phyloP scores from a whole-genome alignment of 2,329 filamentous ascomycete genomes.

The Xylariaceae sp. region DNA sequence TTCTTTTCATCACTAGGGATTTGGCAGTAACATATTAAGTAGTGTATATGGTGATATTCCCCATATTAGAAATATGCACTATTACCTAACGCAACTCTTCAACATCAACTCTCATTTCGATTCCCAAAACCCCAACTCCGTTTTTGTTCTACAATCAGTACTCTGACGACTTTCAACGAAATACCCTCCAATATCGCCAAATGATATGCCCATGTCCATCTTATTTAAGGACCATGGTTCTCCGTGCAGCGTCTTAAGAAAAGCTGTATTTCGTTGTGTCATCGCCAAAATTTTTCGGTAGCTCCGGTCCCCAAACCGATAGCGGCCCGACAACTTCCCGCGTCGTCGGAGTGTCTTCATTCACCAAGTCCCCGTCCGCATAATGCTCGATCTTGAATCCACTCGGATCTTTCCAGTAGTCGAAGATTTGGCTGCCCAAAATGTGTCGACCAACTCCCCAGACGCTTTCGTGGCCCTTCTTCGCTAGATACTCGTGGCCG shows the following conservation, averaged over 20 bases:
- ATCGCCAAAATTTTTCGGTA: slow-evolving; percentile 29
- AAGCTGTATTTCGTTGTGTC: slow-evolving; percentile 22
- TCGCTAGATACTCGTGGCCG: slow-evolving; percentile 61
- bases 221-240: too few relatives aligned
- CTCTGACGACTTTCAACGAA: too few relatives aligned
- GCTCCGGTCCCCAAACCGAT: slow-evolving; percentile 32
- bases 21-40: too few relatives aligned
- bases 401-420: slow-evolving; percentile 41
- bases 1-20: too few relatives aligned
- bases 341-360: slow-evolving; percentile 49
- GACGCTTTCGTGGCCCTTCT: slow-evolving; percentile 57
- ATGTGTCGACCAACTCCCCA: slow-evolving; percentile 67
- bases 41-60: too few relatives aligned
- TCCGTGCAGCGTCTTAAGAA: not conserved
- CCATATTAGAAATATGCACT: too few relatives aligned
- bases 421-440: slow-evolving; percentile 64
- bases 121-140: too few relatives aligned
- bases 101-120: too few relatives aligned
- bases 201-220: too few relatives aligned
- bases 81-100: too few relatives aligned
- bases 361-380: slow-evolving; percentile 64
- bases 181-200: too few relatives aligned
- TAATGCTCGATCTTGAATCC: slow-evolving; percentile 61
- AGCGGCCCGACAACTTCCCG: slow-evolving; percentile 31
- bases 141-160: too few relatives aligned